Evolutionary conservation across 2,329 filamentous ascomycete genomes (phyloP).

Genomic region (Orbilia blumenaviensis): DNA sequence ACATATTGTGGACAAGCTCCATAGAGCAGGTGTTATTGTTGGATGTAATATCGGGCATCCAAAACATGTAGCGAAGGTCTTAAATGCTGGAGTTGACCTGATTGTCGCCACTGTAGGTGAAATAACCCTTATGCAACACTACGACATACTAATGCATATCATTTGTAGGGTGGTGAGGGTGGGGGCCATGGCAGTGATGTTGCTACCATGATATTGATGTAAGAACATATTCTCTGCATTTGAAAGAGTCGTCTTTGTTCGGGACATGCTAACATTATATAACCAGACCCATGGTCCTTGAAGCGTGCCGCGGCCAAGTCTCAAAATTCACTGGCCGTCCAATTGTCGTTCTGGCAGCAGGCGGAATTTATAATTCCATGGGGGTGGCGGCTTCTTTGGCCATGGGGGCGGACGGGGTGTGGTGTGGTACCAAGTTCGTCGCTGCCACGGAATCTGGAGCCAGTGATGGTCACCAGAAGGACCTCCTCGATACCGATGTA

Average conservation of each 20-base stretch:
- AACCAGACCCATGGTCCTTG: constrained; percentile 84
- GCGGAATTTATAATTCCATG: constrained; percentile 85
- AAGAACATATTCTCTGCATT: background rate
- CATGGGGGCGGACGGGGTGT: constrained; percentile 87
- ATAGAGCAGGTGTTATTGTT: constrained; percentile 79
- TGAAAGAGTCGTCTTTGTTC: background rate
- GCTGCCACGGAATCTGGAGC: constrained; percentile 82
- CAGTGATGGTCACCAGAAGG: constrained; percentile 81
- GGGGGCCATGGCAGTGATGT: constrained; percentile 79
- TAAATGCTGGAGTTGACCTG: constrained; percentile 86
- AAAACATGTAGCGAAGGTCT: constrained; percentile 86
- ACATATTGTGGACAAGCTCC: constrained; percentile 76
- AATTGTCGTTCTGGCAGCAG: constrained; percentile 86
- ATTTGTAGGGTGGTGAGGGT: constrained; percentile 69
- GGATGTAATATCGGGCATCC: constrained; percentile 99
- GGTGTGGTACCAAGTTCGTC: constrained; percentile 96
- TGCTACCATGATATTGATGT: constrained; percentile 58
- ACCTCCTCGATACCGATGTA: constrained; percentile 78
- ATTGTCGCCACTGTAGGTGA: constrained; percentile 85
- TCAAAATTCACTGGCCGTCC: constrained; percentile 75
- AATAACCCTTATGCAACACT: background rate
- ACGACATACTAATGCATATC: background rate
- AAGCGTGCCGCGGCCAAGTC: constrained; percentile 77
- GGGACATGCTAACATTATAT: background rate
- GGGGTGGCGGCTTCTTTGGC: constrained; percentile 82